Evolutionary conservation across 2,329 filamentous ascomycete species (phyloP).

Genomic region (Chaetomium strumarium): DNA sequence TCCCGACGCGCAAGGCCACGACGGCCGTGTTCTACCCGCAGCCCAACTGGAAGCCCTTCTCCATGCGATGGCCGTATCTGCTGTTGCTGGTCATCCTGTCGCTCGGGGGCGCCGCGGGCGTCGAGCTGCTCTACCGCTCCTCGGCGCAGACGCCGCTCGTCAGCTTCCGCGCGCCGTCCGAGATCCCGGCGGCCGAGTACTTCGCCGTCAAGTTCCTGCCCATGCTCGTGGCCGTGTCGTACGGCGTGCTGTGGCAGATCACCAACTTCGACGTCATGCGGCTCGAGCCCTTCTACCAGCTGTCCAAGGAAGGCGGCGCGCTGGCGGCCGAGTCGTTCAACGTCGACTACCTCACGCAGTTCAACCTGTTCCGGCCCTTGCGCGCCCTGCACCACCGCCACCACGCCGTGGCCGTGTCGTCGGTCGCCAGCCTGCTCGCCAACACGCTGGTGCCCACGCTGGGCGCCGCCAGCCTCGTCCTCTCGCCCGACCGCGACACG

Average conservation of each 20-base stretch:
- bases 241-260: slow-evolving; percentile 60
- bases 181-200: slow-evolving; percentile 48
- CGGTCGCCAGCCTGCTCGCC: slow-evolving; percentile 57
- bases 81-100: slow-evolving; percentile 49
- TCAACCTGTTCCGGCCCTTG: slow-evolving; percentile 60
- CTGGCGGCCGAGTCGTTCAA: slow-evolving; percentile 62
- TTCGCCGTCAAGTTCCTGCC: slow-evolving; percentile 60
- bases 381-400: slow-evolving; percentile 57
- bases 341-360: slow-evolving; percentile 66
- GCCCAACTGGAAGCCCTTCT: slow-evolving; percentile 61
- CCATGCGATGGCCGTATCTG: slow-evolving; percentile 59
- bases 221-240: slow-evolving; percentile 55
- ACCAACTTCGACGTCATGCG: slow-evolving; percentile 61
- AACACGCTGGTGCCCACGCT: slow-evolving; percentile 64
- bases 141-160: slow-evolving; percentile 42
- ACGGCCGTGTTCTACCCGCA: slow-evolving; percentile 54
- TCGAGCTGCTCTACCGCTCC: slow-evolving; percentile 51
- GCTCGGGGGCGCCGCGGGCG: slow-evolving; percentile 42
- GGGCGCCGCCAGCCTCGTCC: slow-evolving; percentile 55
- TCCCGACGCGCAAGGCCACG: slow-evolving; percentile 33
- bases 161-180: slow-evolving; percentile 42
- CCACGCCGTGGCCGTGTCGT: slow-evolving; percentile 63
- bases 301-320: slow-evolving; percentile 55
- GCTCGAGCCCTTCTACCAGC: slow-evolving; percentile 61
- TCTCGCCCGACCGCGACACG: slow-evolving; percentile 46